Evolutionary conservation across 2,329 filamentous ascomycete genomes (phyloP), one percentile per base, ranked within the genome.

Genomic region (Cladosporium sp.): DNA sequence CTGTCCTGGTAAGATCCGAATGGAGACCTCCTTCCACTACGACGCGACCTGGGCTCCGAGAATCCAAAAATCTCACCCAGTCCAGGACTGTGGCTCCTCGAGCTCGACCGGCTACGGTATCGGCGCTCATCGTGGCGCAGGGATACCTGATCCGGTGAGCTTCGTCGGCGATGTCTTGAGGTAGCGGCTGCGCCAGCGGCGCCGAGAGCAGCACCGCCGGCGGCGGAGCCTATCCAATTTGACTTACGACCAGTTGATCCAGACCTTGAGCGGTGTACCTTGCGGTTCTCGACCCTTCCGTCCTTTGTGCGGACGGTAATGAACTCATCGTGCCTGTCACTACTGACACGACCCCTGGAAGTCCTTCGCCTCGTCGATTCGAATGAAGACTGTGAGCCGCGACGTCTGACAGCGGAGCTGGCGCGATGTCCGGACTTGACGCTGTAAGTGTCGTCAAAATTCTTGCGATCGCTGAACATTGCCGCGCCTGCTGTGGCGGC

Each of bases 381-480:
- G 67, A 74, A 65, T 14, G 71, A 74, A 13, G 73, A 74, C 49
- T 71, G 73, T 4, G 73, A 73, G 43, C 75, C 76, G 8, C 75
- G 71, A 43, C 71, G 66, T 43, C 74, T 63, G 11, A 69, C 65
- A 21, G 71, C 71, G 48, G 78, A 80, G 25, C 77, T 74, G 54
- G 76, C 75, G 18, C 74, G 75, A 66, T 79, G 81, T 21, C 86
- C 85, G 63, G 84, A 84, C 64, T 83, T 84, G 69, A 86, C 79
- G 69, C 83, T 87, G 68, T 88, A 86, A 0, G 84, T 85, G 70
- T 88, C 86, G 68, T 87, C 83, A 67, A 86, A 87, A 60, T 86
- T 83, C 65, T 85, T 77, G 18, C 79, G 77, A 32, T 78, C 79
- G 54, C 78, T 81, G 69, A 83, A 85, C 14, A 88, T 70, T 2